Percentiles rank a stretch among this genome's conserved stretches.
Conservation (phyloP, 2,329 filamentous ascomycete genomes). For the Fusarium heterosporum region DNA sequence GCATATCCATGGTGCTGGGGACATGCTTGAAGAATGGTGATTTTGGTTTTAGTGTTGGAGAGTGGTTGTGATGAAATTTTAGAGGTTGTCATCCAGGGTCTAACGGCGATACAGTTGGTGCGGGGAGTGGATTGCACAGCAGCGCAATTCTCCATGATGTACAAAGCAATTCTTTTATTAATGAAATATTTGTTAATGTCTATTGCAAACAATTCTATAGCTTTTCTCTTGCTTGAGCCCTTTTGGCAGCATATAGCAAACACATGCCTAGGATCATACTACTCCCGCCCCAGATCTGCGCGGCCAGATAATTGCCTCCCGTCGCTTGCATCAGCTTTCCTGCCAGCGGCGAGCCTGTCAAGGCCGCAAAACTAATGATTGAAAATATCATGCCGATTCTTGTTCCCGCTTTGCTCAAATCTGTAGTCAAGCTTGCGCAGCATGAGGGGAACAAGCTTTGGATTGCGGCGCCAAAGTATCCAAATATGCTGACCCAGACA, state of each 20-base stretch:
- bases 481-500: slow-evolving; percentile 72
- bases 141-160: not conserved
- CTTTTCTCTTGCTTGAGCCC: slow-evolving; percentile 47
- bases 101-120: slow-evolving; percentile 29
- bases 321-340: slow-evolving; percentile 61
- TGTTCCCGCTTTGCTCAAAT: slow-evolving; percentile 65
- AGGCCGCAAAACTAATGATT: slow-evolving; percentile 64
- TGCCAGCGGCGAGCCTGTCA: slow-evolving; percentile 67
- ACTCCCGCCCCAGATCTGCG: slow-evolving; percentile 63
- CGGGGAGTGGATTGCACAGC: not conserved
- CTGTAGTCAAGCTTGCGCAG: slow-evolving; percentile 59
- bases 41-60: not conserved
- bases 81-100: slow-evolving; percentile 25
- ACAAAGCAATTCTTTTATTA: not conserved
- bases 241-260: slow-evolving; percentile 56
- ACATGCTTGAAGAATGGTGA: slow-evolving; percentile 46
- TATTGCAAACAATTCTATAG: not conserved
- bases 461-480: slow-evolving; percentile 71
- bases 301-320: slow-evolving; percentile 60
- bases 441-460: slow-evolving; percentile 74
- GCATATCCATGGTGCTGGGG: slow-evolving; percentile 53
- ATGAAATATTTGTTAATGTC: not conserved
- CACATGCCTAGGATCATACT: slow-evolving; percentile 58
- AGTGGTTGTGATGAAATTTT: slow-evolving; percentile 34
- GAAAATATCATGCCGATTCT: slow-evolving; percentile 71